Base-by-base conservation (phyloP, 495 filamentous ascomycete genomes). In the Stereocaulon alpinum region DNA sequence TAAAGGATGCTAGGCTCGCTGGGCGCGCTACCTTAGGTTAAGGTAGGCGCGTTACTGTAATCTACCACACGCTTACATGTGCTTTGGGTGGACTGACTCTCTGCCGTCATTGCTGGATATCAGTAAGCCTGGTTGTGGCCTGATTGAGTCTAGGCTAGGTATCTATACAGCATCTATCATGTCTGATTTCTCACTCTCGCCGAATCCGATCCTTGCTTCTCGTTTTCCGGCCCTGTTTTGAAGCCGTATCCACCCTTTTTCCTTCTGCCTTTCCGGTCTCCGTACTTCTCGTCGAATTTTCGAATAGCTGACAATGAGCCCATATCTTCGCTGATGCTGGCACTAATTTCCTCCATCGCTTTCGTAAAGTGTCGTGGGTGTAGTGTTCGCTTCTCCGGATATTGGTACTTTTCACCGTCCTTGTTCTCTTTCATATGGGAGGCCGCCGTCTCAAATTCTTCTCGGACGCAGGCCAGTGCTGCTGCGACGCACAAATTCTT, bases 241-340 rank as follows among this genome's bases (percentile, higher is more conserved):
- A 90, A 90, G 9, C 88, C 87, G 69, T 86, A 84, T 0, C 71
- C 72, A 48, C 69, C 70, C 71, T 82, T 87, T 74, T 83, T 85
- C 65, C 80, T 79, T 65, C 80, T 80, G 6, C 84, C 82, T 54
- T 84, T 88, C n/a, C 86, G 81, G 73, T 96, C 91, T 22, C 93
- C 93, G 71, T 88, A 98, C 68, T 91, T 88, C 74, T 94, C 89
- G 68, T 98, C 94, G 70, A 97, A 98, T 74, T 96, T 95, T 55
- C 87, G 77, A 62, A 98, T 95, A 24, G 88, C 88, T 56, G 80
- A 78, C 56, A 98, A 73, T 40, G 80, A 87, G 40, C 85, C 78
- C 93, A 96, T 98, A 64, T 98, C 93, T 70, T 96, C 93, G 61
- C 84, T 90, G 60, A 96, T 91, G 62, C 88, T 95, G 0, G 94